These are phyloP conservation scores for Isabelozyma pseudorhagii DNA, from an alignment of 805 yeast genomes.

Conservation along the genomic window DNA sequence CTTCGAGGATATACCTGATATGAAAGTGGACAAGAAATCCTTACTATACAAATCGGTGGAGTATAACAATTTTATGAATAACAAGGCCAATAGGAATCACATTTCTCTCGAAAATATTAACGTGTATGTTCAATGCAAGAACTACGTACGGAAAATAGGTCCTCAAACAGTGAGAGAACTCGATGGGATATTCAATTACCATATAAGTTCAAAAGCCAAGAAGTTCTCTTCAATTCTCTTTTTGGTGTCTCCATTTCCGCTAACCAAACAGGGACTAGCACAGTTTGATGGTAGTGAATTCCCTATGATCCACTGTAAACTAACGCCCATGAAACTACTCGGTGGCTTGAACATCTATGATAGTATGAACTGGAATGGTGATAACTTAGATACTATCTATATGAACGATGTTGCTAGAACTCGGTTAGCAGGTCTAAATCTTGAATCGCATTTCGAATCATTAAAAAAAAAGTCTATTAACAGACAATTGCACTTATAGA, in stretches of 20 bases:
- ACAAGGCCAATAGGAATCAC: not conserved
- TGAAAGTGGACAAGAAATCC: slow-evolving; percentile 2
- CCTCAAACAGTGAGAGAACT: slow-evolving; percentile 51
- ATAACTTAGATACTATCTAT: slow-evolving; percentile 19
- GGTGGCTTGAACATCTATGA: slow-evolving; percentile 22
- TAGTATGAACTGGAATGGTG: slow-evolving; percentile 36
- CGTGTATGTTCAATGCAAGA: slow-evolving; percentile 56
- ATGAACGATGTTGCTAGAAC: slow-evolving; percentile 17
- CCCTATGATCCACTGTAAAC: slow-evolving; percentile 44
- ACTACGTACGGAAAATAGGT: slow-evolving; percentile 40
- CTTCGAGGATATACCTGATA: not conserved
- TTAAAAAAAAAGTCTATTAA: not conserved
- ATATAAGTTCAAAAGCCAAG: slow-evolving; percentile 20
- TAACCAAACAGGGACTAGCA: slow-evolving; percentile 45
- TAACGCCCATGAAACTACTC: slow-evolving; percentile 26
- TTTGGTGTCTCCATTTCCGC: slow-evolving; percentile 44
- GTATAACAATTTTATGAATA: not conserved
- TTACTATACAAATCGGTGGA: slow-evolving; percentile 11
- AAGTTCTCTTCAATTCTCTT: slow-evolving; percentile 29
- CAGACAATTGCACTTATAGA: not conserved
- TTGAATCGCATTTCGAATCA: slow-evolving; percentile 20
- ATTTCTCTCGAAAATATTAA: slow-evolving; percentile 25
- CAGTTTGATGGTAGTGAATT: slow-evolving; percentile 43
- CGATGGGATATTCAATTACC: slow-evolving; percentile 46
- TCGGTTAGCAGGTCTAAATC: slow-evolving; percentile 20